Conservation (phyloP, 2,329 filamentous ascomycete species). For the Ceratocystis alfenasii region DNA sequence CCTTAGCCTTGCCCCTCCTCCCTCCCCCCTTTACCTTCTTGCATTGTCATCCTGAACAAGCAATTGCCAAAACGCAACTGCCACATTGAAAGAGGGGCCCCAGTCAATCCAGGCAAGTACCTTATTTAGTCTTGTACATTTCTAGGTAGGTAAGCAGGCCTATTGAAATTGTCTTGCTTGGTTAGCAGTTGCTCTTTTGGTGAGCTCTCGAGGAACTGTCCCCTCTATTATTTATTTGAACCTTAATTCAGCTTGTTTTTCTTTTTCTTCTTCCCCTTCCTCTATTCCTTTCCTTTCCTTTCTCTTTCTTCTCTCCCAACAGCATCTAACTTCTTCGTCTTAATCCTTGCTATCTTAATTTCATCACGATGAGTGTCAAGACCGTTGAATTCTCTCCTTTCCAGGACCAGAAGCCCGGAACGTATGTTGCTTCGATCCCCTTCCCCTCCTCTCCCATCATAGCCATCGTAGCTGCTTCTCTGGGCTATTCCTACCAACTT, state of each 20-base stretch:
- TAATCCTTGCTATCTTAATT: neutral
- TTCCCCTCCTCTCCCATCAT: constrained; percentile 2
- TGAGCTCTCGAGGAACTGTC: constrained; percentile 3
- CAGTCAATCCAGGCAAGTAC: neutral
- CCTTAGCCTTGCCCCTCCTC: neutral
- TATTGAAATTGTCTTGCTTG: neutral
- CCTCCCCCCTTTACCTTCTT: neutral
- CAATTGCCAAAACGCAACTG: neutral
- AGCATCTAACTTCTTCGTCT: neutral
- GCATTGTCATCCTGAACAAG: constrained; percentile 7
- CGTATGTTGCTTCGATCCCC: constrained; percentile 52
- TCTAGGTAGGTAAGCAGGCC: neutral
- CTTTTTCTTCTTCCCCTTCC: neutral
- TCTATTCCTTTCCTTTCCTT: neutral
- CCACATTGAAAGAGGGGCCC: neutral
- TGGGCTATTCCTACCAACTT: neutral
- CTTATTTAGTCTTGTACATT: neutral
- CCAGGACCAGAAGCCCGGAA: constrained; percentile 96
- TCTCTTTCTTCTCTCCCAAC: neutral
- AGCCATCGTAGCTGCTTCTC: neutral
- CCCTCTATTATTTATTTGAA: neutral
- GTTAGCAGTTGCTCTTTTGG: neutral
- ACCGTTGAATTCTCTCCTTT: constrained; percentile 76
- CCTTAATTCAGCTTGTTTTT: constrained; percentile 10
- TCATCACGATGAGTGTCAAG: constrained; percentile 52